A percentile compares a stretch with the other conserved stretches of the same genome.
Conservation (phyloP, 208 protist genomes). For the Crithidia brevicula region DNA sequence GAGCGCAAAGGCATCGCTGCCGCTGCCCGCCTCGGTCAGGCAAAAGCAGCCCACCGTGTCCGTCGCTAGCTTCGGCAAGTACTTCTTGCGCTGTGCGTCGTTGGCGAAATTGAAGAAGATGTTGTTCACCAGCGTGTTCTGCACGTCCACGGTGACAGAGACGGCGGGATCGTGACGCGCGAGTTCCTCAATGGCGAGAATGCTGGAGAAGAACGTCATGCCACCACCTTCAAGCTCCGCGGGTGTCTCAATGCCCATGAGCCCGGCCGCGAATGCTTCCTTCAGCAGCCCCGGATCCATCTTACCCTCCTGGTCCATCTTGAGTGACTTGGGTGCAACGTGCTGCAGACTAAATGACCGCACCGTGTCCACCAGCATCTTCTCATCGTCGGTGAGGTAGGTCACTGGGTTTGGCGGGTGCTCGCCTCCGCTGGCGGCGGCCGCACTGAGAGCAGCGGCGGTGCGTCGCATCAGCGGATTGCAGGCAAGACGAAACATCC, state of each 20-base stretch:
- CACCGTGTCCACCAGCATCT: slow-evolving; percentile 75
- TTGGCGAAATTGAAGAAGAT: slow-evolving; percentile 84
- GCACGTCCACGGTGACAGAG: slow-evolving; percentile 89
- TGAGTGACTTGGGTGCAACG: slow-evolving; percentile 59
- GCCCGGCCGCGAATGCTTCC: slow-evolving; percentile 79
- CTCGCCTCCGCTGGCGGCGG: slow-evolving; percentile 4
- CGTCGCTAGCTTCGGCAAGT: slow-evolving; percentile 85
- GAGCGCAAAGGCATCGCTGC: slow-evolving; percentile 93
- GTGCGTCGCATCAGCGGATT: slow-evolving; percentile 47
- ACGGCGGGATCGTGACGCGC: slow-evolving; percentile 89
- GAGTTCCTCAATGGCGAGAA: slow-evolving; percentile 88
- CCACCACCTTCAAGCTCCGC: slow-evolving; percentile 65
- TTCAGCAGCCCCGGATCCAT: slow-evolving; percentile 71
- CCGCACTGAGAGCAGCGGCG: slow-evolving; percentile 21
- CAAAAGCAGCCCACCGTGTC: slow-evolving; percentile 92
- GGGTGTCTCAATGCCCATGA: slow-evolving; percentile 88
- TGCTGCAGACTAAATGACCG: slow-evolving; percentile 63
- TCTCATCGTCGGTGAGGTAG: slow-evolving; percentile 66
- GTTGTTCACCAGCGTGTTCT: slow-evolving; percentile 93
- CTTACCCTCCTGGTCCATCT: slow-evolving; percentile 84
- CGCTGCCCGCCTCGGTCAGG: slow-evolving; percentile 83
- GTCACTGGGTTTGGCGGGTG: slow-evolving; percentile 43
- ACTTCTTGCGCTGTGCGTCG: slow-evolving; percentile 83
- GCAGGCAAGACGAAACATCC: slow-evolving; percentile 47
- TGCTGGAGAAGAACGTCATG: slow-evolving; percentile 77